phyloP scores from a whole-genome alignment of 2,329 filamentous ascomycete species.

The Fusarium nelsonii region DNA sequence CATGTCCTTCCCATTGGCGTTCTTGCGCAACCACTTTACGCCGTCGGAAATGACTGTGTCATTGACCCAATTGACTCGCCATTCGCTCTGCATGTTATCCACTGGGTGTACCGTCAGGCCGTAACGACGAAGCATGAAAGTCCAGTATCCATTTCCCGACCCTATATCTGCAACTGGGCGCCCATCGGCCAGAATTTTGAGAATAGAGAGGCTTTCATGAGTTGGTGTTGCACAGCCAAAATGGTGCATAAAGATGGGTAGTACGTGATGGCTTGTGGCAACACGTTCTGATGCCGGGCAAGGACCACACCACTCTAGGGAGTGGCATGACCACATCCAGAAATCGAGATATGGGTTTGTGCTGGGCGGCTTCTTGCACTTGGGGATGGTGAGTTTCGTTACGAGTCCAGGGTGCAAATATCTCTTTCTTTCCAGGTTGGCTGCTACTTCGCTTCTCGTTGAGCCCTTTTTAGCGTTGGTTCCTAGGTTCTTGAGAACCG shows the following conservation, averaged over 20 bases:
- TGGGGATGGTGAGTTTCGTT: constrained; percentile 58
- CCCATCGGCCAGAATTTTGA: constrained; percentile 67
- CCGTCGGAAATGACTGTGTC: constrained; percentile 76
- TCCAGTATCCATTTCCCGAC: constrained; percentile 82
- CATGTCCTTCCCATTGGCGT: constrained; percentile 63
- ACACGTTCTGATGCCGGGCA: constrained; percentile 63
- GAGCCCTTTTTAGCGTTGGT: constrained; percentile 75
- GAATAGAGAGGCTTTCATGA: constrained; percentile 72
- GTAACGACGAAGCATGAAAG: constrained; percentile 74
- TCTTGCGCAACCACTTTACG: constrained; percentile 65
- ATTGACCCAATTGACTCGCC: constrained; percentile 75
- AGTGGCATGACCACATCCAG: constrained; percentile 73
- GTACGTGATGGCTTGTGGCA: constrained; percentile 72
- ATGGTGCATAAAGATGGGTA: constrained; percentile 82
- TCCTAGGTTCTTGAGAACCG: constrained; percentile 71
- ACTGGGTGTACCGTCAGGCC: constrained; percentile 69
- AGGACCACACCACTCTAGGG: constrained; percentile 75
- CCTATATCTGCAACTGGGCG: constrained; percentile 74
- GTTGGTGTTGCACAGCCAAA: constrained; percentile 79
- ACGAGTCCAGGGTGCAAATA: constrained; percentile 61
- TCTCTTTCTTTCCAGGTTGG: constrained; percentile 66
- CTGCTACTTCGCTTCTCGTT: constrained; percentile 67
- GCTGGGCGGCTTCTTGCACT: constrained; percentile 59
- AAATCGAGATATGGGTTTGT: constrained; percentile 76
- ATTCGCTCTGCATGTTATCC: constrained; percentile 76